These are phyloP conservation scores for Colletotrichum tofieldiae DNA, from an alignment of 2,329 filamentous ascomycete species.

Conservation along the genomic window DNA sequence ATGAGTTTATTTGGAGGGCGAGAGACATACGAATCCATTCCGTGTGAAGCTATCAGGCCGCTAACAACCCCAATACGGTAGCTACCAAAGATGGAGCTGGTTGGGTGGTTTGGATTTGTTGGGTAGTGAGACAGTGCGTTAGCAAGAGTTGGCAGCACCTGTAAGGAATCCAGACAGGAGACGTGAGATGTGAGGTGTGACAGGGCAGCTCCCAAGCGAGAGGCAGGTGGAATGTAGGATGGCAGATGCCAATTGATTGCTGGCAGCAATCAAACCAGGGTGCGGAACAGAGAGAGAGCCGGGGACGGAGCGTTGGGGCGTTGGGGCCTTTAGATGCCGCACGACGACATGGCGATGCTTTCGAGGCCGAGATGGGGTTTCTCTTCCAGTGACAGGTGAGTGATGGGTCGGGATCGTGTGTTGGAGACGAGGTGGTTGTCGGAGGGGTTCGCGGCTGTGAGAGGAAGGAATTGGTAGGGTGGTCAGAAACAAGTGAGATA, in stretches of 20 bases:
- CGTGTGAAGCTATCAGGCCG: slow-evolving; percentile 1
- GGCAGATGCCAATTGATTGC: slow-evolving; percentile 6
- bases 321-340: slow-evolving; percentile 28
- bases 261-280: slow-evolving; percentile 11
- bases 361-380: slow-evolving; percentile 17
- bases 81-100: slow-evolving; percentile 12
- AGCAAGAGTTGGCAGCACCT: slow-evolving; percentile 12
- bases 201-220: slow-evolving; percentile 4
- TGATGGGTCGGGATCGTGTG: background rate
- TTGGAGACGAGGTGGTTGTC: background rate
- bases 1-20: slow-evolving; percentile 18
- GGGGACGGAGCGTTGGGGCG: slow-evolving; percentile 4
- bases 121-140: slow-evolving; percentile 23
- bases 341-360: slow-evolving; percentile 36
- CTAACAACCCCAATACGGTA: slow-evolving; percentile 3
- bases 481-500: background rate
- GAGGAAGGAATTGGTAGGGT: slow-evolving; percentile 7
- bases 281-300: background rate
- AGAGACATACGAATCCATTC: slow-evolving; percentile 39
- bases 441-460: slow-evolving; percentile 10
- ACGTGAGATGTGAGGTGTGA: slow-evolving; percentile 10
- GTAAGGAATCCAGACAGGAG: background rate
- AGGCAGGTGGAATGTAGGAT: slow-evolving; percentile 4
- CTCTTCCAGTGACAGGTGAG: background rate
- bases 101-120: slow-evolving; percentile 6